Conservation (phyloP, 164 flowering plant genomes). For the Vitis rupestris region DNA sequence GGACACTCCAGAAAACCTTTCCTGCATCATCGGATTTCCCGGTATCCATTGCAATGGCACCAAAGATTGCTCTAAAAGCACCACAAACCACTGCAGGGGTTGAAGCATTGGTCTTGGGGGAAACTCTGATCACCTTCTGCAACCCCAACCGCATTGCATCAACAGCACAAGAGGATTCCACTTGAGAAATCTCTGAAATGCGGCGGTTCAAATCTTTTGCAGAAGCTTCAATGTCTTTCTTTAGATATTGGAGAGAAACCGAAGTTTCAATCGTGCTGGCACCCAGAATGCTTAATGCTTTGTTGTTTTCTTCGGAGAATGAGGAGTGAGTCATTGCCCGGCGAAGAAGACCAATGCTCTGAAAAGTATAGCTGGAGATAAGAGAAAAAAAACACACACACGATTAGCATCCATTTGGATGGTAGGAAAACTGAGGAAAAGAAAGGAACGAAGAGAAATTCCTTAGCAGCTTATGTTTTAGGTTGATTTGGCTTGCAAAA, state of each 20-base stretch:
- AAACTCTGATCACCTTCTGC: slow-evolving; percentile 67
- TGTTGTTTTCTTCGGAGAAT: slow-evolving; percentile 71
- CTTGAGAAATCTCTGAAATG: slow-evolving; percentile 39
- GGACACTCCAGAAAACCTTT: slow-evolving; percentile 48
- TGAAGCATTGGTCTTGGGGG: slow-evolving; percentile 50
- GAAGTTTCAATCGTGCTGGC: slow-evolving; percentile 43
- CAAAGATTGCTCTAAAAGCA: slow-evolving; percentile 70
- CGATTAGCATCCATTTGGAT: not conserved
- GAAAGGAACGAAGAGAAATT: not conserved
- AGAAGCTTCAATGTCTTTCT: slow-evolving; percentile 45
- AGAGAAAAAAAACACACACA: not conserved
- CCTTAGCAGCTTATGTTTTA: no score
- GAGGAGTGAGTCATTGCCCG: slow-evolving; percentile 83
- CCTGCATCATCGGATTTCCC: slow-evolving; percentile 57
- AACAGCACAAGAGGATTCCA: slow-evolving; percentile 49
- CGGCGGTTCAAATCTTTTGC: slow-evolving; percentile 41
- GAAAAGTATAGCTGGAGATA: slow-evolving; percentile 51
- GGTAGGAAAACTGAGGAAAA: not conserved
- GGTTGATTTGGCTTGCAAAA: not conserved
- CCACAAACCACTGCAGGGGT: slow-evolving; percentile 57
- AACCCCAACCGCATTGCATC: slow-evolving; percentile 56
- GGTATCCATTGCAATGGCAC: slow-evolving; percentile 70
- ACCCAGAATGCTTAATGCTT: slow-evolving; percentile 60
- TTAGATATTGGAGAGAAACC: slow-evolving; percentile 35
- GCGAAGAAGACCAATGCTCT: slow-evolving; percentile 39